Percentiles rank a stretch among this genome's conserved stretches.
Evolutionary conservation across 129 eudicot species (phyloP).

Genomic region (Chrysanthemum seticuspe): DNA sequence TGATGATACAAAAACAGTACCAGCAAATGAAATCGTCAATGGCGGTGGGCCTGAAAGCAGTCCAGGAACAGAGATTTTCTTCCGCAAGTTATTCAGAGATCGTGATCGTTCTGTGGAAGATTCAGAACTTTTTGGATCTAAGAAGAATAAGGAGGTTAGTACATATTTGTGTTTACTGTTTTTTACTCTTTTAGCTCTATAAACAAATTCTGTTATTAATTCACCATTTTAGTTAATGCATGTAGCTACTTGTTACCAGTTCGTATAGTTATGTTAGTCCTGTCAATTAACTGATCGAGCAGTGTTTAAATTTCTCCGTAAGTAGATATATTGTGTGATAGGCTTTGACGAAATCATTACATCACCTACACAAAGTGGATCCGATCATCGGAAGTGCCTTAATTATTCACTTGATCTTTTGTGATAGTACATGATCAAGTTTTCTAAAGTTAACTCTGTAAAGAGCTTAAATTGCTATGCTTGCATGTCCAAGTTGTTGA

Average conservation of each 20-base stretch:
- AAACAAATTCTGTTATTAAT: not conserved
- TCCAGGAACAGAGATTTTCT: slow-evolving; percentile 95
- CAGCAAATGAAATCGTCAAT: slow-evolving; percentile 41
- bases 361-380: slow-evolving; percentile 9
- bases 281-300: not conserved
- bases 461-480: slow-evolving; percentile 13
- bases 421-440: not conserved
- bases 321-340: not conserved
- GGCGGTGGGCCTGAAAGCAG: slow-evolving; percentile 76
- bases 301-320: slow-evolving; percentile 1
- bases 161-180: not conserved
- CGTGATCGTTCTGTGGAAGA: slow-evolving; percentile 97
- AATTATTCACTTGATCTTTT: not conserved
- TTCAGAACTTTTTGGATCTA: slow-evolving; percentile 87
- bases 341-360: slow-evolving; percentile 6
- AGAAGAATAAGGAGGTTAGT: slow-evolving; percentile 77
- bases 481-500: not conserved
- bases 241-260: not conserved
- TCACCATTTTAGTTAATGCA: slow-evolving; percentile 14
- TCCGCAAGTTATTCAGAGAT: slow-evolving; percentile 85
- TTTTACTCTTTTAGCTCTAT: not conserved
- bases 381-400: not conserved
- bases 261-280: not conserved
- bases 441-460: slow-evolving; percentile 2
- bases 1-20: slow-evolving; percentile 59